Evolutionary conservation across 805 yeast genomes (phyloP), one percentile per base, ranked within the genome.

Genomic region (Yamadazyma philogaea): DNA sequence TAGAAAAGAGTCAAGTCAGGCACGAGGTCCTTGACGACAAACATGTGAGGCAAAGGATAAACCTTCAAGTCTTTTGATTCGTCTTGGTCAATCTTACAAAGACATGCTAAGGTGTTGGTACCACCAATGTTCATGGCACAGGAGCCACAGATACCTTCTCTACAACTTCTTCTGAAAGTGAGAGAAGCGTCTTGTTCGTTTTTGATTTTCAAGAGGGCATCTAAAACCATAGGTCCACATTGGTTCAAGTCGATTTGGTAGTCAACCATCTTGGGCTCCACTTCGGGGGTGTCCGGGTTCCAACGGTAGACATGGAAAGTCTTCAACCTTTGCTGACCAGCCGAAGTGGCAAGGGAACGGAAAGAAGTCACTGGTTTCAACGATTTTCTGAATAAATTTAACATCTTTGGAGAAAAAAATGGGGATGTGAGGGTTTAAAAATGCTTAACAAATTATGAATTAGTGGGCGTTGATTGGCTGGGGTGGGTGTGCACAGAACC

Each of bases 101-200:
- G 73, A 73, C 99, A 93, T 28, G 99, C 99, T 55, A 93, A 78
- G 24, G 99, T 93, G 78, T 93, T 93, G 66, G 85, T 78, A 55
- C 99, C 99, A 52, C 95, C 96, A 66, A 93, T 93, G 77, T 93
- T 93, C 99, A 93, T 93, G 54, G 99, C 99, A 75, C 99, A 93
- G 6, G 98, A 91, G 43, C 99, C 99, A 75, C 99, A 93, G 54
- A 93, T 93, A 59, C 99, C 99, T 74, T 93, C 99, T 75, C 99
- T 88, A 74, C 99, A 93, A 34, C 97, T 89, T 71, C 99, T 84
- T 75, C 99, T 84, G 71, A 93, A 87, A 4, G 99, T 93, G 63
- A 93, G 79, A 24, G 97, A 87, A 36, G 97, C 68, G 66, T 93
- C 99, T 69, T 88, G 95, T 71, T 93, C 99, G 67, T 91, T 89